These are phyloP conservation scores for Vitrella brassicaformis DNA, from an alignment of 73 alveolate genomes.

Conservation along the genomic window DNA sequence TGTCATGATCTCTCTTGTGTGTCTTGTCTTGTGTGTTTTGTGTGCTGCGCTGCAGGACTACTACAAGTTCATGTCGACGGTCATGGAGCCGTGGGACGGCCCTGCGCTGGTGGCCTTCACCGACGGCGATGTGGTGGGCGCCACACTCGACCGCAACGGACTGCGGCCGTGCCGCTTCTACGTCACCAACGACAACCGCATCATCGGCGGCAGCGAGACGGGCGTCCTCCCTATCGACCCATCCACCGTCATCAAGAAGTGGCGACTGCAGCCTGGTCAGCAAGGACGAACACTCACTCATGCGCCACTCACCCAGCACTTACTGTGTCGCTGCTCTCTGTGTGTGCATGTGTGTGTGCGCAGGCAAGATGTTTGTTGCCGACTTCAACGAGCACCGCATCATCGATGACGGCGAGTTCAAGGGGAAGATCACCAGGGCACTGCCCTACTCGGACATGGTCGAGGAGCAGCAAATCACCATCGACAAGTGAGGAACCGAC, in stretches of 20 bases:
- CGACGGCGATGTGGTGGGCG: slow-evolving; percentile 27
- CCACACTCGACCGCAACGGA: slow-evolving; percentile 4
- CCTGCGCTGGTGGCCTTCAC: slow-evolving; percentile 33
- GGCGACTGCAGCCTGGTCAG: slow-evolving; percentile 23
- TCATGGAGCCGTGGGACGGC: slow-evolving; percentile 38
- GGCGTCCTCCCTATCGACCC: slow-evolving; percentile 14
- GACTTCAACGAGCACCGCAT: slow-evolving; percentile 19
- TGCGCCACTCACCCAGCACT: not conserved
- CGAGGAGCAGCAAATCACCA: not conserved
- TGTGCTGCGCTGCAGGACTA: slow-evolving; percentile 11
- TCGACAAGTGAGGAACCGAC: not conserved
- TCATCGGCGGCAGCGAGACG: slow-evolving; percentile 18
- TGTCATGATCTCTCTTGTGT: not conserved
- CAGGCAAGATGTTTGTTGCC: slow-evolving; percentile 31
- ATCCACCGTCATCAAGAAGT: slow-evolving; percentile 13
- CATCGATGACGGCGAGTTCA: slow-evolving; percentile 4
- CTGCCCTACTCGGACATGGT: not conserved
- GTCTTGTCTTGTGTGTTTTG: not conserved
- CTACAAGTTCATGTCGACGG: slow-evolving; percentile 17
- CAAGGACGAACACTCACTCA: not conserved
- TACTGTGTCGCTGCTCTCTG: not conserved
- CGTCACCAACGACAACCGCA: slow-evolving; percentile 22
- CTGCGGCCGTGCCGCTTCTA: slow-evolving; percentile 38
- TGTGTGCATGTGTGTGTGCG: not conserved
- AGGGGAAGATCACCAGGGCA: not conserved